Evolutionary conservation across 768 basidiomycete genomes (phyloP).

Genomic region (Boletus edulis): DNA sequence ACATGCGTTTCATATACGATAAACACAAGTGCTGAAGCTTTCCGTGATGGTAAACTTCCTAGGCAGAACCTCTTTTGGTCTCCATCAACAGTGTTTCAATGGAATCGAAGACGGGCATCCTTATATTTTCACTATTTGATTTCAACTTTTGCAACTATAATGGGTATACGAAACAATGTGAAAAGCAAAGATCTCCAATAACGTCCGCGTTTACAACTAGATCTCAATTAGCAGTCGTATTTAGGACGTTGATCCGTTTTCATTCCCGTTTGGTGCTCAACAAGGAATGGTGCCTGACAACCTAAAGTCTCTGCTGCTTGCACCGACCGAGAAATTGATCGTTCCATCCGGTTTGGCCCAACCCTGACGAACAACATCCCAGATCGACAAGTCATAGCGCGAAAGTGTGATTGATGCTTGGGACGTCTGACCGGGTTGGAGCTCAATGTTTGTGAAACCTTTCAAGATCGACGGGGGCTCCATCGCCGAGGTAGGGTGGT

Average conservation of each 20-base stretch:
- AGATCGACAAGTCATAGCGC: slow-evolving; percentile 69
- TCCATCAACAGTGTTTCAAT: too few relatives aligned
- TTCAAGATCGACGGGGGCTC: slow-evolving; percentile 72
- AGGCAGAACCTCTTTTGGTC: too few relatives aligned
- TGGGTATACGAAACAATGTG: too few relatives aligned
- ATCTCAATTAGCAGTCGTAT: too few relatives aligned
- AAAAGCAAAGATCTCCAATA: too few relatives aligned
- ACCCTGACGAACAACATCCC: slow-evolving; percentile 72
- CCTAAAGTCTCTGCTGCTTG: slow-evolving; percentile 63
- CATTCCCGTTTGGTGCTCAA: not conserved
- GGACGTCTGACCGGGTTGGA: slow-evolving; percentile 46
- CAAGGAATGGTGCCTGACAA: slow-evolving; percentile 41
- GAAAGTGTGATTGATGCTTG: slow-evolving; percentile 57
- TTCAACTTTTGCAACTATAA: too few relatives aligned
- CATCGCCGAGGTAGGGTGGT: slow-evolving; percentile 57
- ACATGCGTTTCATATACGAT: too few relatives aligned
- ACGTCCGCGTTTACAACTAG: too few relatives aligned
- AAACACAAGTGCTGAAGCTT: too few relatives aligned
- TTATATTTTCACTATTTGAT: too few relatives aligned
- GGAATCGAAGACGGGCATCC: too few relatives aligned
- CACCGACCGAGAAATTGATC: slow-evolving; percentile 62
- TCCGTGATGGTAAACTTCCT: too few relatives aligned
- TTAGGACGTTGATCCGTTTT: not conserved
- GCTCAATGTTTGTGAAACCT: slow-evolving; percentile 62
- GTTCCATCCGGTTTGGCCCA: slow-evolving; percentile 69